These are phyloP conservation scores for Nannochloropsis oceanica DNA, from an alignment of 108 stramenopile species.

Conservation along the genomic window DNA sequence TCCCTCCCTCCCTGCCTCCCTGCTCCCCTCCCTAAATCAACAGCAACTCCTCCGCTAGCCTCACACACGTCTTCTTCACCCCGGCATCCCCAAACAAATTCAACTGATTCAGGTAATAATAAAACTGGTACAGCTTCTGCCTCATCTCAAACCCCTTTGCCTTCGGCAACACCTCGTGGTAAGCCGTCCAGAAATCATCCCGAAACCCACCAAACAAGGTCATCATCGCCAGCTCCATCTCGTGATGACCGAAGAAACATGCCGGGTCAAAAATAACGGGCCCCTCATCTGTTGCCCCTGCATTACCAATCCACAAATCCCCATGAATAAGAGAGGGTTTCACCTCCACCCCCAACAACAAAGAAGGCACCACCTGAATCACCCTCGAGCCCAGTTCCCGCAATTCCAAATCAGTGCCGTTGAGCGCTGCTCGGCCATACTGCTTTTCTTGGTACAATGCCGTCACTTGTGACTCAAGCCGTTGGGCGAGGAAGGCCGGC, in stretches of 20 bases:
- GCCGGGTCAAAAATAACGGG: slow-evolving; percentile 28
- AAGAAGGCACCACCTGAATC: background rate
- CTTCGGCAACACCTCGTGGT: slow-evolving; percentile 25
- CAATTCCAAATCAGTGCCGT: background rate
- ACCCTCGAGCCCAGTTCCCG: background rate
- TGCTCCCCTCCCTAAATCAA: background rate
- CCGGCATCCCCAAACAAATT: slow-evolving; percentile 26
- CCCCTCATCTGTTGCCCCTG: slow-evolving; percentile 2
- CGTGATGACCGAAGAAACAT: slow-evolving; percentile 21
- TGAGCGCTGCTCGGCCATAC: slow-evolving; percentile 2
- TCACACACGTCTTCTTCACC: slow-evolving; percentile 10
- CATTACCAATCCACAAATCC: slow-evolving; percentile 33
- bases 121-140: slow-evolving; percentile 20
- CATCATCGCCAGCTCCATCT: slow-evolving; percentile 28
- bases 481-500: slow-evolving; percentile 13
- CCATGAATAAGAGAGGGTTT: slow-evolving; percentile 10
- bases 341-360: slow-evolving; percentile 6
- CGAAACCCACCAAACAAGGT: slow-evolving; percentile 28
- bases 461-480: slow-evolving; percentile 7
- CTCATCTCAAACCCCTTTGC: slow-evolving; percentile 16
- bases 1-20: background rate
- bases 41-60: slow-evolving; percentile 6
- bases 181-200: slow-evolving; percentile 12
- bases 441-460: background rate
- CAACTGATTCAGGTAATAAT: slow-evolving; percentile 28